Base-by-base conservation (phyloP, 177 flowering plant genomes). In the Vitis hybrid region DNA sequence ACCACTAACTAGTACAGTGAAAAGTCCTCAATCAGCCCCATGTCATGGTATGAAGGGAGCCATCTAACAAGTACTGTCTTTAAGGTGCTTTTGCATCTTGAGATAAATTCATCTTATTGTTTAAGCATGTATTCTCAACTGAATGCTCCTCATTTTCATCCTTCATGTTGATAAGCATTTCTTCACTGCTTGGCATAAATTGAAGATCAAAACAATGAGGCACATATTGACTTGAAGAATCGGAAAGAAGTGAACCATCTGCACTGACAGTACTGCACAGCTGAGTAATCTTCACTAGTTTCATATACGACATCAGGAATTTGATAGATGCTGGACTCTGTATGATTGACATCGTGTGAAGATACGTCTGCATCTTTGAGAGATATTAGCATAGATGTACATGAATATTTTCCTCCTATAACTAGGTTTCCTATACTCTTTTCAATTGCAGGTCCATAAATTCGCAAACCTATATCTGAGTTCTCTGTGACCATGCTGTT, bases 41-140 rank as follows among this genome's bases (percentile, higher is more conserved):
- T 91, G 62, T 88, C 97, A 80, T 91, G 97, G 77, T 91, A 91
- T 70, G 85, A 94, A 67, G 97, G 97, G 64, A 91, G 93, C 97
- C 97, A 91, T 74, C 94, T 91, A 4, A 91, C 84, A 6, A 88
- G 75, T 11, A 85, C 90, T 54, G 92, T 89, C 67, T 72, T 86
- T 66, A 92, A 87, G 56, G 88, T 11, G 67, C n/a, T 48, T 4
- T 60, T 68, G 56, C 79, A 32, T 70, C 74, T 21, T 72, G 75
- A 12, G 50, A 68, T 65, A 67, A 59, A 67, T 60, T 70, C 52
- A 71, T 64, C 56, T 72, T 65, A 65, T 56, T 67, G 67, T 57
- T 56, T 15, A 60, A 70, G 73, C 65, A 70, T 48, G 72, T 52
- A 50, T 61, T 75, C n/a, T 66, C 74, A 64, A 70, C n/a, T 50